Evolutionary conservation across 257 asterid species (phyloP).

Genomic region (Scutellaria barbata): DNA sequence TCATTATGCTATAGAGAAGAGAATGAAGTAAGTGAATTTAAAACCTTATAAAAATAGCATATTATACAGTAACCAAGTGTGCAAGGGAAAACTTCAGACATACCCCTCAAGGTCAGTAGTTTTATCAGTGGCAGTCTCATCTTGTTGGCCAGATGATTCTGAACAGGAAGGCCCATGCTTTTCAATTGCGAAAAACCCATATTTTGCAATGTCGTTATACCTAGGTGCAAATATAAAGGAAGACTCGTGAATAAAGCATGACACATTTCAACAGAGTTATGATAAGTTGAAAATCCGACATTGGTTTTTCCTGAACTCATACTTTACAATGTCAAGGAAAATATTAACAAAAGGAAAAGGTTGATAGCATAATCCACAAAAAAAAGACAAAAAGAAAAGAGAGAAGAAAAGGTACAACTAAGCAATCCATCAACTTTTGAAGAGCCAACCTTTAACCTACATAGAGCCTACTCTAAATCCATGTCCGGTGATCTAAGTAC

Average conservation of each 20-base stretch:
- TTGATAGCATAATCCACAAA: too few species aligned
- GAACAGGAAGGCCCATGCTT: conserved; percentile 46
- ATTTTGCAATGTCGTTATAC: conserved; percentile 90
- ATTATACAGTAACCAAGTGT: conserved; percentile 6
- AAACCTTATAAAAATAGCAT: conserved; percentile 26
- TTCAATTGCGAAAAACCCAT: conserved; percentile 75
- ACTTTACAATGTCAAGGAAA: too few species aligned
- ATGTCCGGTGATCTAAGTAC: too few species aligned
- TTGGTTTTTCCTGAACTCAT: background rate
- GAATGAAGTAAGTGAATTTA: conserved; percentile 27
- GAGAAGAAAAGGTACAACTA: too few species aligned
- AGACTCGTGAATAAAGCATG: conserved; percentile 28
- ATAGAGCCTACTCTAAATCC: too few species aligned
- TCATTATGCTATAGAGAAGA: conserved; percentile 62
- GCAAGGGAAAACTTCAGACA: conserved; percentile 30
- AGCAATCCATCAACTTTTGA: too few species aligned
- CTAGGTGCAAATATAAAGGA: conserved; percentile 45
- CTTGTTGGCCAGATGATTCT: conserved; percentile 49
- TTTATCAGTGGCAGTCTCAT: conserved; percentile 50
- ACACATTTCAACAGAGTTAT: conserved; percentile 14
- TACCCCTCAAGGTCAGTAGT: conserved; percentile 78
- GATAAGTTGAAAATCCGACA: background rate
- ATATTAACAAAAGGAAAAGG: too few species aligned
- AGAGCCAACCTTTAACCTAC: too few species aligned
- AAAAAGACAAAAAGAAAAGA: too few species aligned